phyloP scores from a whole-genome alignment of 441 rosid genomes.

The Populus hybrid region DNA sequence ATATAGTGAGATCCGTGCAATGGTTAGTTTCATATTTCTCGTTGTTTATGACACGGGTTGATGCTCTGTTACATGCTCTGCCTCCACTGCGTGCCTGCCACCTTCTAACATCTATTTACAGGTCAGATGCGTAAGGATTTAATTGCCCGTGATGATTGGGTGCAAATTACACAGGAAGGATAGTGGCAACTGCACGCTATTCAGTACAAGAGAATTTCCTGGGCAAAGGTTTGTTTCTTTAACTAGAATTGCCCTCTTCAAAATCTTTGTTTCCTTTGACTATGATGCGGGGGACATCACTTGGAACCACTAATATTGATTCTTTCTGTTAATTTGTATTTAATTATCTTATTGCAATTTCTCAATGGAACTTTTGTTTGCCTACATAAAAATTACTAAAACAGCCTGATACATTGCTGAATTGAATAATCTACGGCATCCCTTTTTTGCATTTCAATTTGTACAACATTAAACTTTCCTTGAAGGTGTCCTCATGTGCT shows the following conservation, averaged over 20 bases:
- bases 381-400: too few species aligned
- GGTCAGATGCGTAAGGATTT: conserved; percentile 95
- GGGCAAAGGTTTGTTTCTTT: conserved; percentile 69
- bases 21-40: conserved; percentile 44
- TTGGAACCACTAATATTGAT: not conserved
- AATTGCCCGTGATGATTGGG: conserved; percentile 99
- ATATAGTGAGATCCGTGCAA: conserved; percentile 93
- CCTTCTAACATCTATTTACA: conserved; percentile 25
- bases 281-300: not conserved
- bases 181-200: conserved; percentile 94
- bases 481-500: not conserved
- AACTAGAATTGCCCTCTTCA: not conserved
- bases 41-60: not conserved
- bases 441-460: not conserved
- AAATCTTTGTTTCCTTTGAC: not conserved
- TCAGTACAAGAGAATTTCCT: conserved; percentile 89
- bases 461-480: too few species aligned
- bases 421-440: too few species aligned
- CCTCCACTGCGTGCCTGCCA: not conserved
- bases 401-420: too few species aligned
- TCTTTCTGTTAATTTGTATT: not conserved
- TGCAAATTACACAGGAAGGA: conserved; percentile 91
- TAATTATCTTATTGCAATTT: too few species aligned
- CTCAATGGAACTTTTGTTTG: not conserved
- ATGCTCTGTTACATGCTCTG: not conserved